Conservation (phyloP, 345 rosid genomes). For the Hypericum perforatum region DNA sequence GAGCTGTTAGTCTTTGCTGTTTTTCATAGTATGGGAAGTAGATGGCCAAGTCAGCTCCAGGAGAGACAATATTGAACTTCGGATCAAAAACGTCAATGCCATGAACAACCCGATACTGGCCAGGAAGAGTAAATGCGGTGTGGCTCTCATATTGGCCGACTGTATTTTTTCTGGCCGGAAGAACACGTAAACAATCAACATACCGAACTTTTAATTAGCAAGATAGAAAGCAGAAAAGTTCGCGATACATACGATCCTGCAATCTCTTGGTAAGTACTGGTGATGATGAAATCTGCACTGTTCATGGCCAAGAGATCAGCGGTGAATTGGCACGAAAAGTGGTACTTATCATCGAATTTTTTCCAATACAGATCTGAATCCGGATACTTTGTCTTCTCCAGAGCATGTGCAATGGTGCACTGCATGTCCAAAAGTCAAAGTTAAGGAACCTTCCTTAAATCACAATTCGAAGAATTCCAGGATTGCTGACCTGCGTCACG, state of each 20-base stretch:
- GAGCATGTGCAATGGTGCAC: constrained; percentile 51
- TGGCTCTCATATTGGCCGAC: constrained; percentile 57
- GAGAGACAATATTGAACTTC: constrained; percentile 57
- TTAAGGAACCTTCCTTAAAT: background rate
- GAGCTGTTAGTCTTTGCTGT: constrained; percentile 40
- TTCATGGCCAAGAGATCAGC: constrained; percentile 53
- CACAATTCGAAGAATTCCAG: background rate
- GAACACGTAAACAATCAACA: too few species aligned
- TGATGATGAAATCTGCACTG: constrained; percentile 46
- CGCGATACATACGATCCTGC: constrained; percentile 30
- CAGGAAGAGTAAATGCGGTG: constrained; percentile 57
- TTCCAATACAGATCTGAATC: constrained; percentile 51
- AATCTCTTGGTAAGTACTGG: constrained; percentile 47
- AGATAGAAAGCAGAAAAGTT: too few species aligned
- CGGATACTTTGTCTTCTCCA: constrained; percentile 53
- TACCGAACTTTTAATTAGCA: too few species aligned
- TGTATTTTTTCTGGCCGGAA: constrained; percentile 29
- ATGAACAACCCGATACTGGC: constrained; percentile 49
- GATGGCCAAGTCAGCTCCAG: constrained; percentile 56
- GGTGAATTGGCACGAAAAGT: constrained; percentile 46
- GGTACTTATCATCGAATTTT: constrained; percentile 42
- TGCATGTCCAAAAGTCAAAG: constrained; percentile 9
- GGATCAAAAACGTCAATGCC: constrained; percentile 58
- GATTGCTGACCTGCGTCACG: constrained; percentile 28
- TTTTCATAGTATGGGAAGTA: constrained; percentile 46